Evolutionary conservation across 805 yeast species (phyloP), one percentile per base, ranked within the genome.

Genomic region (Ogataea neopini): DNA sequence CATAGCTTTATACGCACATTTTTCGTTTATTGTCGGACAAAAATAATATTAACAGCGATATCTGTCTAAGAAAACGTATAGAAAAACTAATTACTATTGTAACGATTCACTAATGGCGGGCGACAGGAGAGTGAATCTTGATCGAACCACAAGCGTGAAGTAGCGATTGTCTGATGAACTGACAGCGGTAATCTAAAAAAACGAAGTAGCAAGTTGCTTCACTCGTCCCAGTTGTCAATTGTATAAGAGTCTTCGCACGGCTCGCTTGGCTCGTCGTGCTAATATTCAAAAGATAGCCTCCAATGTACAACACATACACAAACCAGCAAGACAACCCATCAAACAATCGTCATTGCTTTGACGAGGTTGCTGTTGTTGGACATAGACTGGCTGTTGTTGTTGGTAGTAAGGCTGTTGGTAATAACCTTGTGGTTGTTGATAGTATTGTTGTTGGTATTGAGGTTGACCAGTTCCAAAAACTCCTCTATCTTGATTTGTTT

Each of bases 291-390:
- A 74, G 14, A 79, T 44, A 46, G 79, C 73, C 56, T 78, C 82
- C 49, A 79, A 55, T 20, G 83, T 74, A 60, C 80, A 77, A 59
- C 84, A 79, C 49, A 78, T 52, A 73, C 83, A 79, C 61, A 77
- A 47, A 19, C 78, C 81, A 18, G 78, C 81, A 38, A 79, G 59
- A 67, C 83, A 78, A 10, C 76, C 83, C 56, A 75, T 64, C 56
- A 76, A 64, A 63, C 83, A 79, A 9, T 63, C 61, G 45, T 68
- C 68, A 40, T 68, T 69, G 18, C 59, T 54, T 30, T 15, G 15
- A 28, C 64, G 71, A 6, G 73, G 71, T 36, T 63, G 71, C 52
- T 74, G 80, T 52, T 75, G 80, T 49, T 74, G 50, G 18, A 44
- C 44, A 38, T 49, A 49, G 9, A 28, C 15, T 50, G 73, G 80